These are phyloP conservation scores for Boletus sp. DNA, from an alignment of 768 basidiomycete species.

Conservation along the genomic window DNA sequence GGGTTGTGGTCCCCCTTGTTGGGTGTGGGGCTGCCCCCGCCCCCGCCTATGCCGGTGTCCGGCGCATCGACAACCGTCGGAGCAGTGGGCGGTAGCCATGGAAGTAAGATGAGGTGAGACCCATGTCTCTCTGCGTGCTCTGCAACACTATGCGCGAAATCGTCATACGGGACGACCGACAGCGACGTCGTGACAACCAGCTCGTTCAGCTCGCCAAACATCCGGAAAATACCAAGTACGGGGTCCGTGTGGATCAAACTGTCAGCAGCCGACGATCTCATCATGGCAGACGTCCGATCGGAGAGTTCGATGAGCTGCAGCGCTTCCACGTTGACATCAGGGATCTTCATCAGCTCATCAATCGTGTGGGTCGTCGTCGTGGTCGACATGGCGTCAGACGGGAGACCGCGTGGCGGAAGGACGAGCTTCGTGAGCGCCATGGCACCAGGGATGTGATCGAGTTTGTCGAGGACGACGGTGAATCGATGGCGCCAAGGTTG, in stretches of 20 bases:
- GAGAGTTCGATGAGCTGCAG: slow-evolving; percentile 83
- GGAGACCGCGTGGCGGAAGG: slow-evolving; percentile 35
- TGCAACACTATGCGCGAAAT: slow-evolving; percentile 64
- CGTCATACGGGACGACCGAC: slow-evolving; percentile 73
- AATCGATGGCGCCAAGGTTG: slow-evolving; percentile 54
- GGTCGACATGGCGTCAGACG: slow-evolving; percentile 7
- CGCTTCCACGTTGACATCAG: slow-evolving; percentile 58
- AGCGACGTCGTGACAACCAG: slow-evolving; percentile 62
- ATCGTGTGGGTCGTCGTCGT: slow-evolving; percentile 1
- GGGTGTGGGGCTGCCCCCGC: neutral
- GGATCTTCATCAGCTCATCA: slow-evolving; percentile 11
- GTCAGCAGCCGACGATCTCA: slow-evolving; percentile 63
- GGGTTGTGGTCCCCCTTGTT: slow-evolving; percentile 45
- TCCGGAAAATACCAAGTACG: slow-evolving; percentile 67
- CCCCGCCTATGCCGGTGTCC: neutral
- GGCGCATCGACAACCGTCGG: slow-evolving; percentile 1
- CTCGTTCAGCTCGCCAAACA: slow-evolving; percentile 71
- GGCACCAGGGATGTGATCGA: slow-evolving; percentile 85
- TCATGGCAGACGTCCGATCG: slow-evolving; percentile 61
- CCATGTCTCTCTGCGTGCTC: slow-evolving; percentile 58
- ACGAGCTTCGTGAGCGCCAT: slow-evolving; percentile 89
- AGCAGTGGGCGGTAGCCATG: slow-evolving; percentile 60
- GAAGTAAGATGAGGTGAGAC: slow-evolving; percentile 76
- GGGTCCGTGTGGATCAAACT: slow-evolving; percentile 70
- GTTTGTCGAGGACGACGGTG: slow-evolving; percentile 83